Evolutionary conservation across 129 eudicot genomes (phyloP), one percentile per base, ranked within the genome.

Genomic region (Oenanthe sinensis): DNA sequence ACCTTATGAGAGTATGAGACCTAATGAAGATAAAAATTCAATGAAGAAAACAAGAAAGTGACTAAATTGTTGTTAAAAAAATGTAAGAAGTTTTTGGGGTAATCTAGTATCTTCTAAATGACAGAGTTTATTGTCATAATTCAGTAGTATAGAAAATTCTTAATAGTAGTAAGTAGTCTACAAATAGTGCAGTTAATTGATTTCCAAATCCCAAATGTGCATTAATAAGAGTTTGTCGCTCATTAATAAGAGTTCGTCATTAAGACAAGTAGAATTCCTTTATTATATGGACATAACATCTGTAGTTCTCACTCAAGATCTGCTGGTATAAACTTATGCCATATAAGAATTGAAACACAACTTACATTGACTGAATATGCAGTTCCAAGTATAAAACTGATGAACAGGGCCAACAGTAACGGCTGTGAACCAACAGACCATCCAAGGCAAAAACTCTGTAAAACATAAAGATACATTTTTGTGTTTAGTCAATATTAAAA

Each of bases 281-380:
- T 40, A 42, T 39, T n/a, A 44, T 24, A 72, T n/a, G 47, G 15
- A 72, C 30, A 72, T 43, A 24, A 46, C 12, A 12, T 72, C 76
- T 4, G n/a, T 43, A 72, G 3, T 74, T 28, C n/a, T 26, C n/a
- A 73, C 8, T 74, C 40, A 30, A 45, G 19, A 44, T 45, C 5
- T 72, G 30, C 48, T 17, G 50, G 0, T 42, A 6, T 4, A 4
- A 8, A 72, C 28, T 48, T 76, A 22, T 24, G 19, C 48, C 58
- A 82, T 50, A 11, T 46, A 78, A 60, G 68, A 24, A 60, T 0
- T 30, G 42, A 75, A 82, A 80, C 81, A n/a, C 58, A 80, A 78
- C 98, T 95, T 85, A 95, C 99, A 81, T 95, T 86, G 78, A 95
- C 75, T 40, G 99, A 95, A 81, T 95, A 95, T 78, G 99, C 99